These are phyloP conservation scores for Carex littledalei DNA, from an alignment of 176 grass and related monocot species.

Conservation along the genomic window DNA sequence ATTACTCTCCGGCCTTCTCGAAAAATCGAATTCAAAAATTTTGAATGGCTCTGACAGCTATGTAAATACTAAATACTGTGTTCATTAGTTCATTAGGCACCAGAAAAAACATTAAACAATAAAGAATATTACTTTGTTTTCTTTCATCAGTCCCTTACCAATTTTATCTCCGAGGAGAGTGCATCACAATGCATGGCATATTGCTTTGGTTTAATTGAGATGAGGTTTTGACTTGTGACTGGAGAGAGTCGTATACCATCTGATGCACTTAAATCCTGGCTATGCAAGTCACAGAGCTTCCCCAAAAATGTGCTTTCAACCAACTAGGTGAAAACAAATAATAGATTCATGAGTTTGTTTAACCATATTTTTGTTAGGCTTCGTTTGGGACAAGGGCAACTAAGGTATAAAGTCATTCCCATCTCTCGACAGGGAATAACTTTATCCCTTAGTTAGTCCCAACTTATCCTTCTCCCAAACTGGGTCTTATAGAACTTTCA, in stretches of 20 bases:
- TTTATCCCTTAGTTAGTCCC: too few relatives aligned
- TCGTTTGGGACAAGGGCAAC: too few relatives aligned
- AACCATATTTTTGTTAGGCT: constrained; percentile 1
- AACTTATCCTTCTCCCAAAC: too few relatives aligned
- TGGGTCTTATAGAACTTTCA: too few relatives aligned
- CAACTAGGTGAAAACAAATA: constrained; percentile 48
- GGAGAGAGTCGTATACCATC: constrained; percentile 73
- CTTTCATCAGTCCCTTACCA: constrained; percentile 41
- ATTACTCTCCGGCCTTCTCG: constrained; percentile 71
- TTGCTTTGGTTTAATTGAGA: constrained; percentile 63
- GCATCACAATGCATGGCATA: constrained; percentile 88
- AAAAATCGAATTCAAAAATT: constrained; percentile 98
- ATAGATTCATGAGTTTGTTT: constrained; percentile 18
- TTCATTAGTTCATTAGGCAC: constrained; percentile 32
- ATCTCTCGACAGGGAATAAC: neutral
- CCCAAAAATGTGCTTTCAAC: constrained; percentile 70
- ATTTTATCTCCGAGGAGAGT: constrained; percentile 53
- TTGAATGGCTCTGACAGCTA: constrained; percentile 98
- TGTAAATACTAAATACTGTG: constrained; percentile 20
- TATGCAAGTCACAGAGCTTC: constrained; percentile 86
- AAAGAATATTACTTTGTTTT: constrained; percentile 3
- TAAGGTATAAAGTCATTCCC: too few relatives aligned
- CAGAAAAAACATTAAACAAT: constrained; percentile 17
- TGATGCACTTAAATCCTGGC: constrained; percentile 49
- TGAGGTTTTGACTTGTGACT: constrained; percentile 30